Evolutionary conservation across 257 asterid species (phyloP).

Genomic region (Solanum pinnatisectum): DNA sequence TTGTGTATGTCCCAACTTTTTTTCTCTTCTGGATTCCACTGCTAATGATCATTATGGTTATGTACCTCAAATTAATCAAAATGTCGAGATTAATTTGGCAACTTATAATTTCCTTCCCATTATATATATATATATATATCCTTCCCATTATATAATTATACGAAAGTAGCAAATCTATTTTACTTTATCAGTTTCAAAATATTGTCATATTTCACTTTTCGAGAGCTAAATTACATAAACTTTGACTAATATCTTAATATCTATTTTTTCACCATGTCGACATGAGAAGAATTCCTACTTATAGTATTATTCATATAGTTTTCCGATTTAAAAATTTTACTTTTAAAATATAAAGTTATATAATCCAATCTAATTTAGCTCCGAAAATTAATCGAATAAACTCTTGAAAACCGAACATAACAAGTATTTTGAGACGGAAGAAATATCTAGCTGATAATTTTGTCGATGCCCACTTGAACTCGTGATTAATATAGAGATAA

Average conservation of each 20-base stretch:
- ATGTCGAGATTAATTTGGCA: background rate
- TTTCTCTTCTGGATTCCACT: background rate
- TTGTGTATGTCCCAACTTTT: background rate
- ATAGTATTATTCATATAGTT: too few species aligned
- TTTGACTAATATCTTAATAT: too few species aligned
- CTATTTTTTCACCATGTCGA: background rate
- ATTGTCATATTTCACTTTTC: background rate
- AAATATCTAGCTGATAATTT: background rate
- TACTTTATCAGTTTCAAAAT: background rate
- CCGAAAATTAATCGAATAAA: too few species aligned
- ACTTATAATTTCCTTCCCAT: background rate
- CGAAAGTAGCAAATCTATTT: background rate
- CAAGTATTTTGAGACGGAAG: too few species aligned
- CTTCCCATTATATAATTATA: background rate
- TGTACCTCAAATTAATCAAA: background rate
- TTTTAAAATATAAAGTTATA: too few species aligned
- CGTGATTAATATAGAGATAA: background rate
- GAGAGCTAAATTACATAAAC: too few species aligned
- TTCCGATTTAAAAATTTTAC: too few species aligned
- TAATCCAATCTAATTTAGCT: background rate
- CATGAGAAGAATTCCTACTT: background rate
- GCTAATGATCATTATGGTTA: background rate
- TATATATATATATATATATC: background rate
- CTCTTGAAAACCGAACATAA: too few species aligned
- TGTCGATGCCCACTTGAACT: background rate